A percentile compares a stretch with the other conserved stretches of the same genome.
These are phyloP conservation scores for Phytophthora tentaculata DNA, from an alignment of 352 stramenopile genomes.

Conservation along the genomic window DNA sequence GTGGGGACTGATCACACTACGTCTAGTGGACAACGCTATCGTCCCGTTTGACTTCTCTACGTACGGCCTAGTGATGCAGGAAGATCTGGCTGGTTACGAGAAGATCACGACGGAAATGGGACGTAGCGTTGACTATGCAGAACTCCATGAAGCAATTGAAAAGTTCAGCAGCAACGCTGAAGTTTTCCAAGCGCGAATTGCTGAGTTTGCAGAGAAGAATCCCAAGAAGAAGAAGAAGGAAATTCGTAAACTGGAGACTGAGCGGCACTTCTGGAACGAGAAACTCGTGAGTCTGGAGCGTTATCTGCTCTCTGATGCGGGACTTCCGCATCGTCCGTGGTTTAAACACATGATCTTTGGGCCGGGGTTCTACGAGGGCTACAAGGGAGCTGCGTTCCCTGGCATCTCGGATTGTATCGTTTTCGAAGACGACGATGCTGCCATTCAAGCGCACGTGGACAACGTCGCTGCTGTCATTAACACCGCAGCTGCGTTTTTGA, in stretches of 20 bases:
- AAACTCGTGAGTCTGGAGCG: constrained; percentile 43
- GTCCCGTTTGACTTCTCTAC: constrained; percentile 78
- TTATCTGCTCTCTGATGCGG: constrained; percentile 41
- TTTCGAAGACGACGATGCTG: constrained; percentile 42
- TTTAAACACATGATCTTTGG: constrained; percentile 61
- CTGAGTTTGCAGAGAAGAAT: constrained; percentile 5
- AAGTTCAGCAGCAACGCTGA: constrained; percentile 40
- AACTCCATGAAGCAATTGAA: constrained; percentile 48
- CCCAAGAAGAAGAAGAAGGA: constrained; percentile 15
- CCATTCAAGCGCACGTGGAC: constrained; percentile 50
- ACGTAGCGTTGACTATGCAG: constrained; percentile 36
- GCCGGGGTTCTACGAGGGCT: constrained; percentile 58
- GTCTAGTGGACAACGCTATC: constrained; percentile 55
- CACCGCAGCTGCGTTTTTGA: constrained; percentile 41
- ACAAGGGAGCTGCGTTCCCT: constrained; percentile 52
- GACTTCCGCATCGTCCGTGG: constrained; percentile 54
- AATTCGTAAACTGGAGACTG: constrained; percentile 8
- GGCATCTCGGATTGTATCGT: constrained; percentile 52
- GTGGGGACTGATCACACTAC: constrained; percentile 67
- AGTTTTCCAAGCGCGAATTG: constrained; percentile 32
- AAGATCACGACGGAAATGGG: constrained; percentile 30
- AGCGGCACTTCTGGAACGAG: constrained; percentile 24
- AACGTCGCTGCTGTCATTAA: constrained; percentile 45
- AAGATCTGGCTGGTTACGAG: constrained; percentile 44
- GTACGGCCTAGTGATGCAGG: constrained; percentile 67